Evolutionary conservation across 331 rosid species (phyloP).

Genomic region (Quercus phellos): DNA sequence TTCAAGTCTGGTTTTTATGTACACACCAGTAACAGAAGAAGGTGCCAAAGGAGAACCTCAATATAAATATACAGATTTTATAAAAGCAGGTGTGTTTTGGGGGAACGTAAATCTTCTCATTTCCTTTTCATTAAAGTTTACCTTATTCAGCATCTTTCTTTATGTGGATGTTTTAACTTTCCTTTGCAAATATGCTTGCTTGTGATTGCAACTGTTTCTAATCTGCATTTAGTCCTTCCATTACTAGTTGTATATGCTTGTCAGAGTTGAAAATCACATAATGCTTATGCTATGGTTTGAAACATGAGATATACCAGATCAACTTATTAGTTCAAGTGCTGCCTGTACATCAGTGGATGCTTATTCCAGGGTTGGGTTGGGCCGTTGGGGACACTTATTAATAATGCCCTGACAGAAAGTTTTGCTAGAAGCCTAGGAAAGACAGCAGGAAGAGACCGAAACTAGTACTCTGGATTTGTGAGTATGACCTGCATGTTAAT

Average conservation of each 20-base stretch:
- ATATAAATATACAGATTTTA: conserved; percentile 82
- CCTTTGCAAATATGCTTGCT: not conserved
- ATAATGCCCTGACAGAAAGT: no score
- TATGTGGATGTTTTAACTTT: not conserved
- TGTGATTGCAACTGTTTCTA: not conserved
- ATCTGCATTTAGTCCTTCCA: not conserved
- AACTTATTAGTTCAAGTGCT: not conserved
- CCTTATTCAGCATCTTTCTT: not conserved
- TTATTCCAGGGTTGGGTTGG: not conserved
- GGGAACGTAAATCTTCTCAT: conserved; percentile 3
- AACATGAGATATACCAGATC: not conserved
- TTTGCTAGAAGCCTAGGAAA: not conserved
- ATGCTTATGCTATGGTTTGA: not conserved
- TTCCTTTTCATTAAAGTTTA: not conserved
- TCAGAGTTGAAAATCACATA: not conserved
- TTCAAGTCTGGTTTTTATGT: conserved; percentile 97
- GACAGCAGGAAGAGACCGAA: not conserved
- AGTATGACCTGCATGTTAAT: no score
- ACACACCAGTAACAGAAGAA: conserved; percentile 89
- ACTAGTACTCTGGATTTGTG: no score
- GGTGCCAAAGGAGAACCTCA: conserved; percentile 98
- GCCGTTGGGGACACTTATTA: not conserved
- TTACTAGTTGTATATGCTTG: not conserved
- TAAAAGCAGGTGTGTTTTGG: conserved; percentile 71
- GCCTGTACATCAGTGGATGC: not conserved